phyloP scores from a whole-genome alignment of 2,329 filamentous ascomycete species.

The Kalmusia sp. region DNA sequence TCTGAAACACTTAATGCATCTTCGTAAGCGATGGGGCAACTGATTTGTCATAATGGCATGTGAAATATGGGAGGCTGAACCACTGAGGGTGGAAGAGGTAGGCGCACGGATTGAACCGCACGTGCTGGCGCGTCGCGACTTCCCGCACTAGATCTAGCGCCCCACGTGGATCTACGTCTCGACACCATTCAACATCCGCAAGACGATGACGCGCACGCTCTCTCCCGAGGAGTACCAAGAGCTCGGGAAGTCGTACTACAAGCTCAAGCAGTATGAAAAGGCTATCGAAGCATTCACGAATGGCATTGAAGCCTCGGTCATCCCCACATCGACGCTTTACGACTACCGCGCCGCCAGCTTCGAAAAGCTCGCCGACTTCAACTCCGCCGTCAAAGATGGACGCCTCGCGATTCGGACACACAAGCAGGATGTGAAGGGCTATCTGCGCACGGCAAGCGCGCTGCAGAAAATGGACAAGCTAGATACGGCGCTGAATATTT shows the following conservation, averaged over 20 bases:
- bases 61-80: too few species aligned
- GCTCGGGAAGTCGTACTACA: slow-evolving; percentile 45
- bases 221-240: slow-evolving; percentile 44
- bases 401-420: slow-evolving; percentile 61
- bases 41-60: too few species aligned
- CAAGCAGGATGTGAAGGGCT: slow-evolving; percentile 62
- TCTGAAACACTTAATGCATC: too few species aligned
- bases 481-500: slow-evolving; percentile 62
- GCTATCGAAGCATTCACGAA: slow-evolving; percentile 43
- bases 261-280: slow-evolving; percentile 43
- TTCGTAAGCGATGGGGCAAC: too few species aligned
- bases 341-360: slow-evolving; percentile 64
- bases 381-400: slow-evolving; percentile 63
- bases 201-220: slow-evolving; percentile 36
- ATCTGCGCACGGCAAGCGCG: slow-evolving; percentile 61
- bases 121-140: neutral
- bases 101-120: neutral
- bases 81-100: too few species aligned
- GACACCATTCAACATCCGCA: neutral
- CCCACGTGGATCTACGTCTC: neutral
- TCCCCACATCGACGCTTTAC: slow-evolving; percentile 48
- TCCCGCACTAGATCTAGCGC: neutral
- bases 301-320: slow-evolving; percentile 32
- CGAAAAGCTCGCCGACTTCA: slow-evolving; percentile 59
- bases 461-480: slow-evolving; percentile 57